phyloP scores from a whole-genome alignment of 2,329 filamentous ascomycete genomes.

The Neofusicoccum kwambonambiense region DNA sequence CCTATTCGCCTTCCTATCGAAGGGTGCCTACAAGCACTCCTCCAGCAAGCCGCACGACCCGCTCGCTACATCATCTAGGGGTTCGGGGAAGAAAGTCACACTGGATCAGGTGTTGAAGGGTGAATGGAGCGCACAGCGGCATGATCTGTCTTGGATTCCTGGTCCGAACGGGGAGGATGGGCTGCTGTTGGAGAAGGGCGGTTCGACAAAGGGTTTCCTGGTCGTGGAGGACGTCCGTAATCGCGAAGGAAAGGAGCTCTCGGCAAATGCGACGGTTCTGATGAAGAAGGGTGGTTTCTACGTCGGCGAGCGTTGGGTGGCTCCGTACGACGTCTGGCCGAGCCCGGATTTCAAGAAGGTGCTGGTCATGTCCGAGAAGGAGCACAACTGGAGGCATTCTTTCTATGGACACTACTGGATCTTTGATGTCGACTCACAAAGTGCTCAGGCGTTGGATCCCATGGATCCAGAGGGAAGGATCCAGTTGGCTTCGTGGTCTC shows the following conservation, averaged over 20 bases:
- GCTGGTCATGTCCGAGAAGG: conserved; percentile 68
- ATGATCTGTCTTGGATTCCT: conserved; percentile 73
- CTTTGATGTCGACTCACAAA: conserved; percentile 81
- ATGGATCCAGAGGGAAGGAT: conserved; percentile 62
- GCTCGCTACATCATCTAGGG: conserved; percentile 59
- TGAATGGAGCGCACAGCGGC: conserved; percentile 62
- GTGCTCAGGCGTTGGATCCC: conserved; percentile 73
- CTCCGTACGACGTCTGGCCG: conserved; percentile 65
- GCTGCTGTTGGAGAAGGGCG: conserved; percentile 72
- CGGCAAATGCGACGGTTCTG: conserved; percentile 62
- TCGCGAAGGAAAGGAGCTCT: conserved; percentile 38
- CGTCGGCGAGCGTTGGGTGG: conserved; percentile 56
- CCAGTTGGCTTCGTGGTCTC: conserved; percentile 88
- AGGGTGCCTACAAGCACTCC: conserved; percentile 64
- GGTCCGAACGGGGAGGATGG: conserved; percentile 79
- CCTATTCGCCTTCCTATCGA: conserved; percentile 64
- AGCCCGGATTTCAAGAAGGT: conserved; percentile 85
- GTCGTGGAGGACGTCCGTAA: conserved; percentile 82
- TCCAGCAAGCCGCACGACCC: conserved; percentile 68
- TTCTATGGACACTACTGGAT: conserved; percentile 86
- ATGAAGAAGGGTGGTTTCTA: conserved; percentile 69
- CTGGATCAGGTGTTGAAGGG: conserved; percentile 68
- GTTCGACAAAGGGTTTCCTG: conserved; percentile 60
- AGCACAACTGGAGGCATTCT: conserved; percentile 87
- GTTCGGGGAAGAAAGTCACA: conserved; percentile 70